Conservation (phyloP, 2,329 filamentous ascomycete genomes). For the Aspergillus alliaceus region DNA sequence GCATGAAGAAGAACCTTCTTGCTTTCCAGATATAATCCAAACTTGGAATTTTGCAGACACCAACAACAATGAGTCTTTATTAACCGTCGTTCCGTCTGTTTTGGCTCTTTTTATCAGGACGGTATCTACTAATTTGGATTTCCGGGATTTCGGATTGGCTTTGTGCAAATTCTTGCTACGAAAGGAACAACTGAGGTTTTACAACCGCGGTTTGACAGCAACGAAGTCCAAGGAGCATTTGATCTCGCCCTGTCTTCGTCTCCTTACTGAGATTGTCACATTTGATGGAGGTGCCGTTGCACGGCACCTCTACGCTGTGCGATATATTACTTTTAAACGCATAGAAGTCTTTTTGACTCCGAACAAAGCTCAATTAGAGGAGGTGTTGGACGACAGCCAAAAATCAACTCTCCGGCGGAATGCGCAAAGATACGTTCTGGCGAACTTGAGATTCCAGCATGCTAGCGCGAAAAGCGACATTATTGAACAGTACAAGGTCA, state of each 20-base stretch:
- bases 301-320: slow-evolving; percentile 71
- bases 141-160: slow-evolving; percentile 72
- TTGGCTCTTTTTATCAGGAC: slow-evolving; percentile 79
- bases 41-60: slow-evolving; percentile 83
- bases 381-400: slow-evolving; percentile 62
- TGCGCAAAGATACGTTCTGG: slow-evolving; percentile 76
- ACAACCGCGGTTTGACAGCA: slow-evolving; percentile 75
- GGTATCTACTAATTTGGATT: slow-evolving; percentile 70
- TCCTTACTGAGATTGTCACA: slow-evolving; percentile 80
- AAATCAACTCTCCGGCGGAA: slow-evolving; percentile 81
- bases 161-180: slow-evolving; percentile 81
- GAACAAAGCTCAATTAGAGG: slow-evolving; percentile 53
- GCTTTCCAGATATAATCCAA: slow-evolving; percentile 77
- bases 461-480: slow-evolving; percentile 78
- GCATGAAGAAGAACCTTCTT: slow-evolving; percentile 58
- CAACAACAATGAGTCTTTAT: slow-evolving; percentile 75
- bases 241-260: slow-evolving; percentile 81
- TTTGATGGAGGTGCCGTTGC: slow-evolving; percentile 85
- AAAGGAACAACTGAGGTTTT: slow-evolving; percentile 74
- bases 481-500: slow-evolving; percentile 69
- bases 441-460: slow-evolving; percentile 75
- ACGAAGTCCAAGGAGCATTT: slow-evolving; percentile 83
- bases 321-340: slow-evolving; percentile 76
- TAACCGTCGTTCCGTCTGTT: slow-evolving; percentile 77
- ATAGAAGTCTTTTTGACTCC: slow-evolving; percentile 78